Base-by-base conservation (phyloP, 192 early-diverging fungal species). In the Helicostylum pulchrum region DNA sequence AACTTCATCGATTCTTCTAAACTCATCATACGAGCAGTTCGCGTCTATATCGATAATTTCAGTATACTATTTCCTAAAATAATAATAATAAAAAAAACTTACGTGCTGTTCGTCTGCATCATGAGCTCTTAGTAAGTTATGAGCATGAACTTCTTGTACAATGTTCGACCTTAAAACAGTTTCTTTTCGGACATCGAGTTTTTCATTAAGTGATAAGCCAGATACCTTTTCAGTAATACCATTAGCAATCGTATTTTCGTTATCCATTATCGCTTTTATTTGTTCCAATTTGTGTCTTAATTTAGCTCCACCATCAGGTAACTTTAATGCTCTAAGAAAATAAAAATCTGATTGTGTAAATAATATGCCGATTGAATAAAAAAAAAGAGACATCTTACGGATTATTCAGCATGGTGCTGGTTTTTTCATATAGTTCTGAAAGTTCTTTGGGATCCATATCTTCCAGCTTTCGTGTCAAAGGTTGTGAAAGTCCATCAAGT, bases 221-320 rank as follows among this genome's bases (percentile, higher is more conserved):
- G 32, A 49, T 9, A 62, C 31, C 51, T 34, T 17, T 36, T 11
- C 30, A 34, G 46, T 50, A 14, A 62, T 32, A 26, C 47, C 49
- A 1, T 36, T 48, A 7, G 45, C 30, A 3, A 31, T 10, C 19
- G 26, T 20, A 12, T 20, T 26, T 15, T 34, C 61, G 32, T 47
- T 47, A 20, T 62, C 32, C 19, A 62, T 32, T 5, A 62, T 15
- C 17, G 32, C n/a, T 15, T 51, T 1, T 32, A 62, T 62, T 20
- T 50, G 48, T 32, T 30, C 32, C n/a, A 62, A n/a, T 6, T 46
- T 62, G 12, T 48, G 46, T 36, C 31, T 62, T 11, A 62, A 32
- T 15, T 62, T 62, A 6, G 36, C 61, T 23, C 61, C 61, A 2
- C 61, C 48, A 23, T 62, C 61, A 36, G 61, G 61, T 10, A 62